phyloP scores from a whole-genome alignment of 768 basidiomycete genomes.

The Collybia sordida region DNA sequence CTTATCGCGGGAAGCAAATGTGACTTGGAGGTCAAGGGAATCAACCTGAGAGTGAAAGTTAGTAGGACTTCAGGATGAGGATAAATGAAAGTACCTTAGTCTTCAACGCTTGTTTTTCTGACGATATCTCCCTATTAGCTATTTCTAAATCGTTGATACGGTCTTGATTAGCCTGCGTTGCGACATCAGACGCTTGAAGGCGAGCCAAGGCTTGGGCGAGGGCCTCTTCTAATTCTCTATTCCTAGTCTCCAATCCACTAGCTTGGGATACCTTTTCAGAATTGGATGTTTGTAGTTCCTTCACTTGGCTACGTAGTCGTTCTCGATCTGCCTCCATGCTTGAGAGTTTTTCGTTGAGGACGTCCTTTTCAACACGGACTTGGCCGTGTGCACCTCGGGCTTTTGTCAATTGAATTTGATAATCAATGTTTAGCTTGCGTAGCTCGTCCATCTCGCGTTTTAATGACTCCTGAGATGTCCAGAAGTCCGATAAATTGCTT shows the following conservation, averaged over 20 bases:
- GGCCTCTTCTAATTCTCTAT: conserved; percentile 68
- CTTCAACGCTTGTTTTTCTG: conserved; percentile 57
- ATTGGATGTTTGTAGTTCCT: conserved; percentile 47
- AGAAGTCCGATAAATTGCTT: conserved; percentile 60
- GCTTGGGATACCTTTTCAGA: conserved; percentile 45
- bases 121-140: conserved; percentile 48
- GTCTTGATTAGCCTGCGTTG: conserved; percentile 57
- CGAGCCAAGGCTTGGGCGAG: conserved; percentile 71
- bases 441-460: conserved; percentile 72
- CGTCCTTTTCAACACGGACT: conserved; percentile 80
- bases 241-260: conserved; percentile 46
- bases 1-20: conserved; percentile 61
- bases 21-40: conserved; percentile 56
- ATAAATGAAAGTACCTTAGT: conserved; percentile 49
- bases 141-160: conserved; percentile 65
- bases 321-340: conserved; percentile 68
- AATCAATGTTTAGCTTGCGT: conserved; percentile 63
- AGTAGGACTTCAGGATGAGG: conserved; percentile 8
- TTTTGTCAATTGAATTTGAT: conserved; percentile 72
- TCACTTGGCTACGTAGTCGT: conserved; percentile 50
- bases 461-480: conserved; percentile 51
- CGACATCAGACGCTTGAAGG: conserved; percentile 71
- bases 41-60: conserved; percentile 46
- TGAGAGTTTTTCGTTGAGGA: conserved; percentile 59
- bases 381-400: conserved; percentile 78